Evolutionary conservation across 768 basidiomycete species (phyloP).

Genomic region (Boletus vermiculosoides): DNA sequence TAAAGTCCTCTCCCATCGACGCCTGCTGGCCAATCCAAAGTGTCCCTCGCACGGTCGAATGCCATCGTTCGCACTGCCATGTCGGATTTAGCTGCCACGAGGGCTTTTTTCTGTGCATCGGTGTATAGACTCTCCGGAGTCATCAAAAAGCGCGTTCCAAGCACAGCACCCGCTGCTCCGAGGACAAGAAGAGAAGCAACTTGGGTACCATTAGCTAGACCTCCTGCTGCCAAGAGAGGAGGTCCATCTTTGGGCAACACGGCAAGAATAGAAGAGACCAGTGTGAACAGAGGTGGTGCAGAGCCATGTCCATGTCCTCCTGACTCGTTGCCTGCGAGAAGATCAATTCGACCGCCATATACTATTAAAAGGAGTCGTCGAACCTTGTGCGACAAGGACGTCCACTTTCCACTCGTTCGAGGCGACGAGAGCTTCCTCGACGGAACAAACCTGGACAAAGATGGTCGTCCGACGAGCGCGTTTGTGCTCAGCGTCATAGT

Average conservation of each 20-base stretch:
- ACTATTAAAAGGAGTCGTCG: constrained; percentile 1
- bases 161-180: constrained; percentile 65
- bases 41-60: constrained; percentile 58
- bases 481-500: constrained; percentile 45
- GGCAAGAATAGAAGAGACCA: constrained; percentile 56
- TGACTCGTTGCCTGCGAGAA: constrained; percentile 62
- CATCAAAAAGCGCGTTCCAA: constrained; percentile 75
- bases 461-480: constrained; percentile 48
- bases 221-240: constrained; percentile 72
- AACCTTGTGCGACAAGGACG: constrained; percentile 78
- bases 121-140: constrained; percentile 63
- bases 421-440: constrained; percentile 58
- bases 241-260: constrained; percentile 42
- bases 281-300: constrained; percentile 58
- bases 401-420: constrained; percentile 69
- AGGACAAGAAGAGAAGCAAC: constrained; percentile 62
- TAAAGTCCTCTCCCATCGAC: constrained; percentile 53
- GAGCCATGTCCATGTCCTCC: constrained; percentile 70
- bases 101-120: constrained; percentile 49
- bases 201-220: constrained; percentile 62
- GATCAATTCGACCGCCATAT: background rate
- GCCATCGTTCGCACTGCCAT: constrained; percentile 58
- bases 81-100: constrained; percentile 46
- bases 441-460: constrained; percentile 64
- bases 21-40: constrained; percentile 57